These are phyloP conservation scores for Phytomonas francai DNA, from an alignment of 208 protist species.

Conservation along the genomic window DNA sequence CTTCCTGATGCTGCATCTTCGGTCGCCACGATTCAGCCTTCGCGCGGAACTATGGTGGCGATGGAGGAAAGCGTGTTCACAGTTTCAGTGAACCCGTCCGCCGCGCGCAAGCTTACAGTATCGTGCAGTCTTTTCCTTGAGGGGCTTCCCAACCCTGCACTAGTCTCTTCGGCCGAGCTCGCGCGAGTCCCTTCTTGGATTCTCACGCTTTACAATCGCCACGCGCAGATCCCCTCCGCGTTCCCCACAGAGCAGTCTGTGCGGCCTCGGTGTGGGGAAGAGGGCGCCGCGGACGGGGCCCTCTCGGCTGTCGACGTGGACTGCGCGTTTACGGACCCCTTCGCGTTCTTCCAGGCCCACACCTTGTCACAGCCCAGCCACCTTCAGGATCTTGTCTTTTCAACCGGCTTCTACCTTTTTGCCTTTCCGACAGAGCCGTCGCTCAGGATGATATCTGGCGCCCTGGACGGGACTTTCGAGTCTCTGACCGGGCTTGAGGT, in stretches of 20 bases:
- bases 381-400: slow-evolving; percentile 29
- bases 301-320: slow-evolving; percentile 2
- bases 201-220: neutral
- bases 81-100: slow-evolving; percentile 16
- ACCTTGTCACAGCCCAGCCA: slow-evolving; percentile 11
- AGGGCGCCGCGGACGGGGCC: neutral
- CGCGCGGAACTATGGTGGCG: slow-evolving; percentile 14
- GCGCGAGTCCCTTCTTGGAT: neutral
- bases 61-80: slow-evolving; percentile 18
- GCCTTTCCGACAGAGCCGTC: slow-evolving; percentile 50
- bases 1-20: neutral
- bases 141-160: slow-evolving; percentile 43
- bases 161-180: neutral
- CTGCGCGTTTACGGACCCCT: slow-evolving; percentile 22
- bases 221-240: slow-evolving; percentile 9
- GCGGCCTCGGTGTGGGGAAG: neutral
- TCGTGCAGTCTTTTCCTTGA: slow-evolving; percentile 72
- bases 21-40: slow-evolving; percentile 11
- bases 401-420: slow-evolving; percentile 70
- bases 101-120: slow-evolving; percentile 17
- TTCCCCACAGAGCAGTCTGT: slow-evolving; percentile 6
- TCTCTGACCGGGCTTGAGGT: slow-evolving; percentile 63
- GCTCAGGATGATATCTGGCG: slow-evolving; percentile 46
- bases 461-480: slow-evolving; percentile 68
- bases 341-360: slow-evolving; percentile 25